These are phyloP conservation scores for Phytophthora syringae DNA, from an alignment of 352 stramenopile species.

Conservation along the genomic window DNA sequence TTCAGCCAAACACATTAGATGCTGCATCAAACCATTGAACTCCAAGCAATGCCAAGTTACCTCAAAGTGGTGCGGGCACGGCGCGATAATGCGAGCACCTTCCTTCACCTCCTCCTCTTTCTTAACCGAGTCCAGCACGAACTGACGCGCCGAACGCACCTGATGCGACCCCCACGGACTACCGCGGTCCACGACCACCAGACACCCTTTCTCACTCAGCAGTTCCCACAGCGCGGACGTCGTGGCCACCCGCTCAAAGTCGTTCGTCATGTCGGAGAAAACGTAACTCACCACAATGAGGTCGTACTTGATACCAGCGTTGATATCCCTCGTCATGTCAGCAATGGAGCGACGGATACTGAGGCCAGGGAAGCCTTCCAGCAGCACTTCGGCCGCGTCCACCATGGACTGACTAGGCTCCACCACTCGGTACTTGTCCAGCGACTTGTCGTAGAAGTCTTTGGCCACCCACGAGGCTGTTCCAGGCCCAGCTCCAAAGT, in stretches of 20 bases:
- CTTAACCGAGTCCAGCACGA: constrained; percentile 78
- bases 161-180: constrained; percentile 85
- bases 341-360: constrained; percentile 74
- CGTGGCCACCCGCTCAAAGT: constrained; percentile 82
- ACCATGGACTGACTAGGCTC: constrained; percentile 90
- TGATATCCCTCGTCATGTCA: constrained; percentile 81
- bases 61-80: constrained; percentile 79
- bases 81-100: constrained; percentile 63
- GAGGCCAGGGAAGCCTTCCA: constrained; percentile 78
- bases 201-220: constrained; percentile 69
- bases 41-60: constrained; percentile 25
- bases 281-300: constrained; percentile 80
- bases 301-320: constrained; percentile 70
- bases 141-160: constrained; percentile 86
- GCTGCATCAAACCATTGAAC: not conserved
- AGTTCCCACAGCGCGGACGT: constrained; percentile 84
- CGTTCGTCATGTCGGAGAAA: constrained; percentile 83
- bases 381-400: constrained; percentile 71
- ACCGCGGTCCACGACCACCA: constrained; percentile 83
- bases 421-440: constrained; percentile 74
- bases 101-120: constrained; percentile 38
- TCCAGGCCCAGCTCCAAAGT: constrained; percentile 80
- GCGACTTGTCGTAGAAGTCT: constrained; percentile 65
- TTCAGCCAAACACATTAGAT: constrained; percentile 14
- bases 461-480: constrained; percentile 83